These are phyloP conservation scores for Verticillium longisporum DNA, from an alignment of 2,329 filamentous ascomycete genomes.

Conservation along the genomic window DNA sequence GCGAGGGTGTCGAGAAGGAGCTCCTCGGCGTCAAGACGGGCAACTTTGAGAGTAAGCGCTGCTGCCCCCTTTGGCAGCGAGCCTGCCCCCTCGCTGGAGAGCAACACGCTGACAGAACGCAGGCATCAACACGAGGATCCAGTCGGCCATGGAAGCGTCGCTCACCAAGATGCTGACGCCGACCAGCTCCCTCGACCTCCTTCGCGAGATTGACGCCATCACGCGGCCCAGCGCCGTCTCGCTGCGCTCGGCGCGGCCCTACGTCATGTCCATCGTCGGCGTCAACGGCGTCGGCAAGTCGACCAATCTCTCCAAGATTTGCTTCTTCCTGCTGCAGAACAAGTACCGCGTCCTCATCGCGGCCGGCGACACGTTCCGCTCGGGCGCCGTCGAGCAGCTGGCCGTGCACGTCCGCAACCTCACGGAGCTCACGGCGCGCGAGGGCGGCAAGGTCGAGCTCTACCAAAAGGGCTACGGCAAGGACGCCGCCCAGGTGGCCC, in stretches of 20 bases:
- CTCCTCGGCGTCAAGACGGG: constrained; percentile 85
- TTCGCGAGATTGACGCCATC: constrained; percentile 84
- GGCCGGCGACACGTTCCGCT: constrained; percentile 94
- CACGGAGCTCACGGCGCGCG: constrained; percentile 77
- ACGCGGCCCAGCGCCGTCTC: constrained; percentile 59
- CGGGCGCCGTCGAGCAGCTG: constrained; percentile 92
- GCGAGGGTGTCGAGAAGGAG: constrained; percentile 85
- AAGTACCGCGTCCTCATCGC: constrained; percentile 92
- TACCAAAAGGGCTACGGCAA: constrained; percentile 98
- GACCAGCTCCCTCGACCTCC: constrained; percentile 86
- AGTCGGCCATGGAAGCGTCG: constrained; percentile 83
- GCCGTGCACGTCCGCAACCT: constrained; percentile 92
- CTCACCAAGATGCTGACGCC: constrained; percentile 94
- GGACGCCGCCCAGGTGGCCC: constrained; percentile 90
- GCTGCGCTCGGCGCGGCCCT: constrained; percentile 64
- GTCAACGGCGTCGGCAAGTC: constrained; percentile 99
- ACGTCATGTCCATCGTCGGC: constrained; percentile 96
- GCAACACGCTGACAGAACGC: constrained; percentile 11
- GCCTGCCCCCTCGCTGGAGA: constrained; percentile 16
- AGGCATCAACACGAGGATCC: constrained; percentile 74
- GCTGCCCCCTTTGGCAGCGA: background rate
- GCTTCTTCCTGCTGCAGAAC: constrained; percentile 96
- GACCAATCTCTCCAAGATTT: constrained; percentile 95
- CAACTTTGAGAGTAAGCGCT: constrained; percentile 65
- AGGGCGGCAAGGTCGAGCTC: constrained; percentile 79